Base-by-base conservation (phyloP, 805 yeast species). In the Ogataea trehalophila region DNA sequence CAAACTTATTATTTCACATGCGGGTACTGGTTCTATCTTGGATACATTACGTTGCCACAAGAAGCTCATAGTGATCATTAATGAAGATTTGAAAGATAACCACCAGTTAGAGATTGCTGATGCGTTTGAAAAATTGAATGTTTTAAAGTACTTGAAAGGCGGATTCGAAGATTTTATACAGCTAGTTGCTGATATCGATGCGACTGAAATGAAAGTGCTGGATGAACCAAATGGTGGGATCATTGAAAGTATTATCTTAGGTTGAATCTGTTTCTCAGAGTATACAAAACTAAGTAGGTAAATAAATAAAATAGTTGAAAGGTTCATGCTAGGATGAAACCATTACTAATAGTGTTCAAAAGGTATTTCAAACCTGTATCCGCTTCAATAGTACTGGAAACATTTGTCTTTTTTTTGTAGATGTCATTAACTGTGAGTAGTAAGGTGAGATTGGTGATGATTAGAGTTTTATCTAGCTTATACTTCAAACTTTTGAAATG, bases 1-100 rank as follows among this genome's bases (percentile, higher is more conserved):
- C 2, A 80, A 80, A 43, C 55, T 88, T 39, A 87, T 92, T 11
- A 75, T 94, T 13, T 82, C 96, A 0, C 98, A 94, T 62, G 97
- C 96, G 0, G 85, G 85, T 1, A 88, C 98, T 0, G 99, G 99
- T 2, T 87, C 97, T 0, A 86, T 92, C 7, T 64, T 94, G 26
- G 99, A 92, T 58, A 75, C 87, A 0, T 65, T 89, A 35, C 72
- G 94, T 20, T 59, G 59, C 29, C 45, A 66, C 1, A 83, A 79
- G 59, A 79, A 76, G 22, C 67, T 89, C 47, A 68, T 91, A 1
- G 90, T 86, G 6, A 84, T 89, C 29, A 77, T 82, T 8, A 92
- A 92, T 62, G 74, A 76, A 11, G 55, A 63, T 5, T 73, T 94
- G n/a, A 86, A 88, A 87, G 87, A 87, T 61, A 87, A 90, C 61